Evolutionary conservation across 2,329 filamentous ascomycete species (phyloP).

Genomic region (Aspergillus sp.): DNA sequence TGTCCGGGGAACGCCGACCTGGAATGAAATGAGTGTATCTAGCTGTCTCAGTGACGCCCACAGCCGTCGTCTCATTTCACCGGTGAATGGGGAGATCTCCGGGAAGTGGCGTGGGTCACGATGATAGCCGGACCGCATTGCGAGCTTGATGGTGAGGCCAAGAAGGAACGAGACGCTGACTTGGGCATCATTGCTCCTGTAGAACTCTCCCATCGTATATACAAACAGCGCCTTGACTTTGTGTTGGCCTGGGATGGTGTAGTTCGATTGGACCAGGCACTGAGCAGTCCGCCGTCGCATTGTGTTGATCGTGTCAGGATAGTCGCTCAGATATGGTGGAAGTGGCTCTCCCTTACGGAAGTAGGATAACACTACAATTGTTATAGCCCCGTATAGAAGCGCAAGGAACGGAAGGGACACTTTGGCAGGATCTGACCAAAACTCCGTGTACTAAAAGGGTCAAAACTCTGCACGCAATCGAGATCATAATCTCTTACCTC

Average conservation of each 20-base stretch:
- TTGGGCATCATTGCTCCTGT: constrained; percentile 34
- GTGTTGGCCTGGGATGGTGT: constrained; percentile 29
- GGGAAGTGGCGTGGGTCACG: constrained; percentile 55
- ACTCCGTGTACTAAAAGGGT: constrained; percentile 25
- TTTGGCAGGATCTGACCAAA: constrained; percentile 27
- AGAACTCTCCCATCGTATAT: constrained; percentile 29
- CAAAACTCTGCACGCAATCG: not conserved
- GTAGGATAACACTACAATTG: constrained; percentile 25
- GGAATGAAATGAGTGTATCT: constrained; percentile 61
- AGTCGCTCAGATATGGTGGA: constrained; percentile 15
- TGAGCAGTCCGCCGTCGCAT: constrained; percentile 48
- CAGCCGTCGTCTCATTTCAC: constrained; percentile 50
- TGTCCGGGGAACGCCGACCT: constrained; percentile 63
- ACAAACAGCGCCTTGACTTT: constrained; percentile 32
- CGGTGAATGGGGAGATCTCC: constrained; percentile 53
- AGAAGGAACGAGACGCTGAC: constrained; percentile 56
- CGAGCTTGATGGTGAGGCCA: constrained; percentile 55
- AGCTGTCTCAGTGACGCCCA: constrained; percentile 50
- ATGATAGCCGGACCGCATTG: constrained; percentile 62
- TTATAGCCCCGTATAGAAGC: constrained; percentile 28
- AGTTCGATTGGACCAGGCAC: constrained; percentile 33
- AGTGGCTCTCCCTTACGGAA: constrained; percentile 23
- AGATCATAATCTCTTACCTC: constrained; percentile 18
- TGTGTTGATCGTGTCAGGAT: constrained; percentile 34
- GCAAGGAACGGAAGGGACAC: constrained; percentile 31